These are phyloP conservation scores for Mallotus japonicus DNA, from an alignment of 441 rosid genomes.

Conservation along the genomic window DNA sequence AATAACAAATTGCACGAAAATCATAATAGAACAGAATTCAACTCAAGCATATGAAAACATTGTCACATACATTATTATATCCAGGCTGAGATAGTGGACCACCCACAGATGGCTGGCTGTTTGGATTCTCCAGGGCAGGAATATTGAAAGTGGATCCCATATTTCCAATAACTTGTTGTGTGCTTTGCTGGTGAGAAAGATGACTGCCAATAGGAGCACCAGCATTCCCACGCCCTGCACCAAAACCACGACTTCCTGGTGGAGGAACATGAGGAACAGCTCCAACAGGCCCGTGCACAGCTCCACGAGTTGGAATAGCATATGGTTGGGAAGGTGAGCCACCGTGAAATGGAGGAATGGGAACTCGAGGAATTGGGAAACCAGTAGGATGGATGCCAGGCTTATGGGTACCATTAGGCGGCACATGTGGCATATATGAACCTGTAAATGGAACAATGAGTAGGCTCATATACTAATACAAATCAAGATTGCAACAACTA, in stretches of 20 bases:
- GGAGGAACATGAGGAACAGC: constrained; percentile 88
- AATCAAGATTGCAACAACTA: background rate
- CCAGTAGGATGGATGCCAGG: constrained; percentile 88
- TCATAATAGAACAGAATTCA: background rate
- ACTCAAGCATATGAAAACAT: background rate
- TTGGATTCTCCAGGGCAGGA: constrained; percentile 70
- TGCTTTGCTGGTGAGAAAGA: constrained; percentile 78
- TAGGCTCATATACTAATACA: background rate
- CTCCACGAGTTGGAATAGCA: constrained; percentile 88
- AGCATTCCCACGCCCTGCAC: constrained; percentile 83
- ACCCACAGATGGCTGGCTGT: constrained; percentile 89
- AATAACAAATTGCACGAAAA: background rate
- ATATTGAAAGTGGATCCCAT: constrained; percentile 78
- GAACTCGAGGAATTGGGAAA: constrained; percentile 75
- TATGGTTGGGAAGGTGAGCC: constrained; percentile 89
- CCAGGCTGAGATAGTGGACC: constrained; percentile 97
- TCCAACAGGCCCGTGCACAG: constrained; percentile 90
- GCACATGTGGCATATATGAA: constrained; percentile 69
- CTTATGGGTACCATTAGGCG: constrained; percentile 83
- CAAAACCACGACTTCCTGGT: constrained; percentile 89
- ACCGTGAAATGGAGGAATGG: constrained; percentile 78
- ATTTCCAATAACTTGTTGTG: constrained; percentile 74
- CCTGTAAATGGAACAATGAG: constrained; percentile 40
- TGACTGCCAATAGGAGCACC: constrained; percentile 83
- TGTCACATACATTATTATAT: constrained; percentile 52